A percentile compares a stretch with the other conserved stretches of the same genome.
These are phyloP conservation scores for Trichosporon ovoides DNA, from an alignment of 1,284 basidiomycete species.

Conservation along the genomic window DNA sequence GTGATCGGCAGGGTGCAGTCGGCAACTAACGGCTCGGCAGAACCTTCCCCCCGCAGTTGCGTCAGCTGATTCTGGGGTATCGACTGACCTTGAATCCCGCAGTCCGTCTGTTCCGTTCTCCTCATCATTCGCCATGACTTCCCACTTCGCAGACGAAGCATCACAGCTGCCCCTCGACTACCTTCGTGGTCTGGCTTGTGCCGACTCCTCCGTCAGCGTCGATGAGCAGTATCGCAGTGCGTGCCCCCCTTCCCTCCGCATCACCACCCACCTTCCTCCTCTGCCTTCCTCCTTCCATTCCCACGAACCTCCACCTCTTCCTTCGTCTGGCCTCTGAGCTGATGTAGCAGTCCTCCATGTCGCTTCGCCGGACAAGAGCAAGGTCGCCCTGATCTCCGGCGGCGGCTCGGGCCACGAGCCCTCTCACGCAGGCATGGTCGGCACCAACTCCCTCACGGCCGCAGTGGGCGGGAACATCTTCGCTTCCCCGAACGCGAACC, in stretches of 20 bases:
- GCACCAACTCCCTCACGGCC: slow-evolving; percentile 71
- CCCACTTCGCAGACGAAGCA: slow-evolving; percentile 65
- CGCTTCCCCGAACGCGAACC: slow-evolving; percentile 77
- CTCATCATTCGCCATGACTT: slow-evolving; percentile 13
- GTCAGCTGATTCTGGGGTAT: slow-evolving; percentile 1
- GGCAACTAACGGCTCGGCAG: slow-evolving; percentile 3
- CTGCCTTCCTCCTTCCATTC: background rate
- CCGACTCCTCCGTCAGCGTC: slow-evolving; percentile 63
- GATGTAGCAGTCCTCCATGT: slow-evolving; percentile 53
- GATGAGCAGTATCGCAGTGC: slow-evolving; percentile 51
- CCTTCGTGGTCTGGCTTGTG: slow-evolving; percentile 61
- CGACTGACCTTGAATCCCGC: background rate
- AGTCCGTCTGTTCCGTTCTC: background rate
- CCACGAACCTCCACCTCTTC: background rate
- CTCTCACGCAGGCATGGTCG: slow-evolving; percentile 70
- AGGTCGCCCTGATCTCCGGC: slow-evolving; percentile 78
- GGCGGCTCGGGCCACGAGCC: slow-evolving; percentile 91
- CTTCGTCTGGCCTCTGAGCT: background rate
- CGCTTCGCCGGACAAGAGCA: slow-evolving; percentile 56
- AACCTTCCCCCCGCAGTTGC: background rate
- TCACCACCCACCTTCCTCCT: too few relatives aligned
- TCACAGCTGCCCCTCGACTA: slow-evolving; percentile 67
- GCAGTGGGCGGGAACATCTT: slow-evolving; percentile 84
- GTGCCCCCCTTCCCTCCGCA: background rate
- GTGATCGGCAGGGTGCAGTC: too few relatives aligned